Percentiles rank a stretch among this genome's conserved stretches.
Conservation (phyloP, 768 basidiomycete species). For the Galerina marginata region DNA sequence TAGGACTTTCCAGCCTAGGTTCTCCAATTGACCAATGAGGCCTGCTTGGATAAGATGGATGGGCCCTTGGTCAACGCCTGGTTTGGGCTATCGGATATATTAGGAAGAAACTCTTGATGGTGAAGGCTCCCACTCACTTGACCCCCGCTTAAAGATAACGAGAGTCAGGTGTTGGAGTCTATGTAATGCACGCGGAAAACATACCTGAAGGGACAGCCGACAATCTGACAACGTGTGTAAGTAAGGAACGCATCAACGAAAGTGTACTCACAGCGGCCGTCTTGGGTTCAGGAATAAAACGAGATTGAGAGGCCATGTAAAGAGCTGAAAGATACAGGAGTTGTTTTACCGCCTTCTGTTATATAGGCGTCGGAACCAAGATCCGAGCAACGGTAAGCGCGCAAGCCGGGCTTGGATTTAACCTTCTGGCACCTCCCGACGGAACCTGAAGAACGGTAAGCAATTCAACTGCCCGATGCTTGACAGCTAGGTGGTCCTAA, state of each 20-base stretch:
- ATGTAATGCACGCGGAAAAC: constrained; percentile 28
- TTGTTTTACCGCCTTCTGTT: not conserved
- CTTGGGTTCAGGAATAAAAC: constrained; percentile 70
- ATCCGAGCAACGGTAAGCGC: constrained; percentile 23
- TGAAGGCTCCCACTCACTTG: constrained; percentile 50
- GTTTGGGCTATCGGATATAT: constrained; percentile 55
- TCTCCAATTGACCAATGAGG: constrained; percentile 73
- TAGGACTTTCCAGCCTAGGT: constrained; percentile 86
- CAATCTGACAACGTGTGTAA: constrained; percentile 58
- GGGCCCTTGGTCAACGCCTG: constrained; percentile 87
- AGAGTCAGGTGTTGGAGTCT: constrained; percentile 11
- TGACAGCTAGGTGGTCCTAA: no score
- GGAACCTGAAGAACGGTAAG: constrained; percentile 12
- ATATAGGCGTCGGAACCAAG: constrained; percentile 22
- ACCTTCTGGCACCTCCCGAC: constrained; percentile 21
- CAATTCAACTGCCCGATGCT: constrained; percentile 1
- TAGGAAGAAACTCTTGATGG: constrained; percentile 1
- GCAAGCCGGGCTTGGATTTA: constrained; percentile 7
- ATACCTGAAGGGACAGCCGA: constrained; percentile 96
- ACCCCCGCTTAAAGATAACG: constrained; percentile 54
- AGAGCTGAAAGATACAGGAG: constrained; percentile 7
- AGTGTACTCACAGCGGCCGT: constrained; percentile 75
- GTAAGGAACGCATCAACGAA: not conserved
- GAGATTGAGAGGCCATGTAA: constrained; percentile 37
- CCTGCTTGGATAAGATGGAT: constrained; percentile 90